Evolutionary conservation across 2,329 filamentous ascomycete genomes (phyloP), one percentile per base, ranked within the genome.

Genomic region (Botrytis cinerea): DNA sequence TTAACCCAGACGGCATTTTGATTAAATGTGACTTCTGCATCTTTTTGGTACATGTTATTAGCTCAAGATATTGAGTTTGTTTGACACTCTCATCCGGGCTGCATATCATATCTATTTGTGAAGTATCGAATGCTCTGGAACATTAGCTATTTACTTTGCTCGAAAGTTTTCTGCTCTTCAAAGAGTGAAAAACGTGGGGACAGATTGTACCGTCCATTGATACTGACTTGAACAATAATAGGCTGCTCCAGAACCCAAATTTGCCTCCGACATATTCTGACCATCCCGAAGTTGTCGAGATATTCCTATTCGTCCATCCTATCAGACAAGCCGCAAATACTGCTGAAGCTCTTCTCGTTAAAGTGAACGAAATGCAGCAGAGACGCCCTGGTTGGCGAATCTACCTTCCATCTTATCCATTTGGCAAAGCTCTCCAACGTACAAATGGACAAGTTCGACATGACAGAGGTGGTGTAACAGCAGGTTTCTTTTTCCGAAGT

Each of bases 391-490:
- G 82, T 74, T 84, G 83, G 73, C 82, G 81, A 7, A 76, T 88
- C 18, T 83, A 87, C 73, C 79, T 85, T 1, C 87, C 88, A 5
- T 86, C 85, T 0, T 89, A 89, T 75, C 86, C 87, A 0, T 82
- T 86, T n/a, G 76, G 78, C 62, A 89, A 89, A 77, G 83, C 86
- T 7, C 72, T 89, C 2, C 84, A 87, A 75, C 82, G 87, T 48
- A 85, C 86, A 9, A 89, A 89, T 77, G 83, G 85, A 4, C 87
- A 89, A 75, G 87, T 89, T 7, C 83, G 87, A 46, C 88, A 90
- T 75, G 88, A 90, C 77, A 83, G 87, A 74, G 88, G 88, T 28
- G 87, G 87, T 38, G 83, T 88, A 32, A 88, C 87, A 7, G 87
- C 87, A 8, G 86, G 86, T 46, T 83, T 81, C 73, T 84, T 83